Base-by-base conservation (phyloP, 2,329 filamentous ascomycete species). In the Metarhizium rileyi region DNA sequence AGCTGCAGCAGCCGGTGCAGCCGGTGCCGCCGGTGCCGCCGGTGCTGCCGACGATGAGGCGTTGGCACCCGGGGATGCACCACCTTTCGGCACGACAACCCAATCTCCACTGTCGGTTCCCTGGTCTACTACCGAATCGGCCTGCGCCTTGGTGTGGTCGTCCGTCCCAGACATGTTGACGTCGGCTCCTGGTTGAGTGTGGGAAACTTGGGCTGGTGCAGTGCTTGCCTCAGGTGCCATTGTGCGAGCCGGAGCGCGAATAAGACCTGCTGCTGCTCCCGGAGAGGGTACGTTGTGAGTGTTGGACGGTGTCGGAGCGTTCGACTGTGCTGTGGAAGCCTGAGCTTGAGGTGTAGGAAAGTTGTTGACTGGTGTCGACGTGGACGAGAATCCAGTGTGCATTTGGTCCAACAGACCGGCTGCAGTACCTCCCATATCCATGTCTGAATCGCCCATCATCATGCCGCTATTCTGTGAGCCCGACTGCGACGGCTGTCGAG, bases 21-120 rank as follows among this genome's bases (percentile, higher is more conserved):
- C 44, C 20, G 50, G 41, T 5, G 33, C 6, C 4, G 50, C 41
- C 4, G 49, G 23, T n/a, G 27, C 27, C 8, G 8, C 12, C 27
- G 27, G 12, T 5, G 47, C 16, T 8, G 52, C 35, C 12, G 53
- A 47, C 41, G 54, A 26, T 43, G 28, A 33, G 23, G 55, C 50
- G 38, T 57, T 63, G 36, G 64, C 62, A 41, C 69, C 66, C 35
- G 70, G 67, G 56, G 69, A 73, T 38, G 69, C 69, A 23, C 73
- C 76, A 44, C 78, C 80, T 55, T 85, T 83, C 49, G 83, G 79
- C 27, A 90, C 80, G 50, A 90, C 83, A 3, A 89, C 82, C 86
- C 86, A 90, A 55, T 90, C 86, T 27, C 78, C 83, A 48, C 69
- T 74, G 20, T 71, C 76, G 1, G 73, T 74, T 4, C 70, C 71